phyloP scores from a whole-genome alignment of 768 basidiomycete genomes.

The Boletus rex-veris region DNA sequence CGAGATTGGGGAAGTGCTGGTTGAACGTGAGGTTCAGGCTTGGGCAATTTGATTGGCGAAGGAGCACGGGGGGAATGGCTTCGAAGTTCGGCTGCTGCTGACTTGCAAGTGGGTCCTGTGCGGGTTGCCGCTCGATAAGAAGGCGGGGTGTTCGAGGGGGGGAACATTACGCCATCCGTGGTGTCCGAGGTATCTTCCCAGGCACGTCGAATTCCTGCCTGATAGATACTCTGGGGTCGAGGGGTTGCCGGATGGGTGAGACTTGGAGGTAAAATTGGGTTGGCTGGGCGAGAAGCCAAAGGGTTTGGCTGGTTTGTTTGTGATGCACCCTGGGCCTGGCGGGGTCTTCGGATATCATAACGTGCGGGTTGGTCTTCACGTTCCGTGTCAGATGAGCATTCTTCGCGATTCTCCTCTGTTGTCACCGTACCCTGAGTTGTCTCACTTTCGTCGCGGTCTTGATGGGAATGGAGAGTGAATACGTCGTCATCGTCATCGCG shows the following conservation, averaged over 20 bases:
- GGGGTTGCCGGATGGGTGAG: slow-evolving; percentile 30
- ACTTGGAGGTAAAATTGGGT: slow-evolving; percentile 27
- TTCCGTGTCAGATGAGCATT: slow-evolving; percentile 18
- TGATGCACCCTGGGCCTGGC: slow-evolving; percentile 7
- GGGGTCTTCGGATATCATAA: slow-evolving; percentile 1
- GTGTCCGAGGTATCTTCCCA: slow-evolving; percentile 41
- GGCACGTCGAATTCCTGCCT: slow-evolving; percentile 6
- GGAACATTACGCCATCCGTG: slow-evolving; percentile 30
- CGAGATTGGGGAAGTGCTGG: slow-evolving; percentile 22
- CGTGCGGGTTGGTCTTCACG: slow-evolving; percentile 18
- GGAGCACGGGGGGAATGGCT: slow-evolving; percentile 16
- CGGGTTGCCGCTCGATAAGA: slow-evolving; percentile 46
- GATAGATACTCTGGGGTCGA: slow-evolving; percentile 22
- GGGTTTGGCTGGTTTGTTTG: slow-evolving; percentile 10
- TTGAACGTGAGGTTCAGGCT: slow-evolving; percentile 18
- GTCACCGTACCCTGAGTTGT: slow-evolving; percentile 17
- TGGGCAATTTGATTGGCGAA: slow-evolving; percentile 33
- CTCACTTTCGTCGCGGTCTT: slow-evolving; percentile 32
- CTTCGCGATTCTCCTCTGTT: slow-evolving; percentile 13
- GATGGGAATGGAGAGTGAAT: slow-evolving; percentile 43
- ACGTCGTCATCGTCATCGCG: slow-evolving; percentile 40
- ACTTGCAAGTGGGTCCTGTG: slow-evolving; percentile 18
- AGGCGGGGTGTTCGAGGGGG: slow-evolving; percentile 44
- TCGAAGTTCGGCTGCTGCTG: slow-evolving; percentile 11
- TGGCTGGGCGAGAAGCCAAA: slow-evolving; percentile 13